A percentile compares a stretch with the other conserved stretches of the same genome.
Evolutionary conservation across 2,329 filamentous ascomycete species (phyloP).

Genomic region (Ramularia endophylla): DNA sequence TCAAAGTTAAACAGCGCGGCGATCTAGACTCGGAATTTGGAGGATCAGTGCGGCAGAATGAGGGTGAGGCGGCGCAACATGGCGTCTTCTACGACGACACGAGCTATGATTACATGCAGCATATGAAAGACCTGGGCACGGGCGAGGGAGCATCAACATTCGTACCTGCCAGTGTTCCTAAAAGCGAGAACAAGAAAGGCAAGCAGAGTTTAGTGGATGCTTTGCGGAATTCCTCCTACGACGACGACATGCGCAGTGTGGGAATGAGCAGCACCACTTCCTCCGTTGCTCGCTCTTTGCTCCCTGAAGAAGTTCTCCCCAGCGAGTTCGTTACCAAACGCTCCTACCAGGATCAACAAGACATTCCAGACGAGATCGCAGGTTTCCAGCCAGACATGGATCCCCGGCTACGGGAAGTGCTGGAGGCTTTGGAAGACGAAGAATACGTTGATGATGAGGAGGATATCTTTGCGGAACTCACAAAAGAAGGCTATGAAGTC

Average conservation of each 20-base stretch:
- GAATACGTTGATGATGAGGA: conserved; percentile 82
- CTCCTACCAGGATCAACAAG: conserved; percentile 88
- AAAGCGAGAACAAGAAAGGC: conserved; percentile 54
- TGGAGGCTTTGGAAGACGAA: conserved; percentile 93
- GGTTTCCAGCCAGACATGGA: conserved; percentile 99
- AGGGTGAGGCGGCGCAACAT: conserved; percentile 91
- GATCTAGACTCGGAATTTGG: conserved; percentile 75
- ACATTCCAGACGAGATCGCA: conserved; percentile 82
- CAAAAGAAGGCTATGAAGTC: conserved; percentile 64
- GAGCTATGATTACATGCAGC: conserved; percentile 99
- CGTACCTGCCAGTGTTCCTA: conserved; percentile 60
- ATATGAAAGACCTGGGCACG: conserved; percentile 74
- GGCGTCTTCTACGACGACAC: conserved; percentile 94
- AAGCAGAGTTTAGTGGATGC: conserved; percentile 81
- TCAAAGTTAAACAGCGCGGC: conserved; percentile 45
- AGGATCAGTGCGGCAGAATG: conserved; percentile 69
- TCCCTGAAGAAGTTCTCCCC: conserved; percentile 70
- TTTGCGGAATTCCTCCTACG: conserved; percentile 46
- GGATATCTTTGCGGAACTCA: conserved; percentile 73
- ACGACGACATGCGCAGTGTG: conserved; percentile 33
- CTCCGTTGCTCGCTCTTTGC: conserved; percentile 37
- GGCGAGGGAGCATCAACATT: conserved; percentile 69
- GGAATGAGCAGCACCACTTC: conserved; percentile 38
- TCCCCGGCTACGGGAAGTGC: conserved; percentile 77
- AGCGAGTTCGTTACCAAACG: conserved; percentile 70